Conservation (phyloP, 2,329 filamentous ascomycete species). For the Alternaria conjuncta region DNA sequence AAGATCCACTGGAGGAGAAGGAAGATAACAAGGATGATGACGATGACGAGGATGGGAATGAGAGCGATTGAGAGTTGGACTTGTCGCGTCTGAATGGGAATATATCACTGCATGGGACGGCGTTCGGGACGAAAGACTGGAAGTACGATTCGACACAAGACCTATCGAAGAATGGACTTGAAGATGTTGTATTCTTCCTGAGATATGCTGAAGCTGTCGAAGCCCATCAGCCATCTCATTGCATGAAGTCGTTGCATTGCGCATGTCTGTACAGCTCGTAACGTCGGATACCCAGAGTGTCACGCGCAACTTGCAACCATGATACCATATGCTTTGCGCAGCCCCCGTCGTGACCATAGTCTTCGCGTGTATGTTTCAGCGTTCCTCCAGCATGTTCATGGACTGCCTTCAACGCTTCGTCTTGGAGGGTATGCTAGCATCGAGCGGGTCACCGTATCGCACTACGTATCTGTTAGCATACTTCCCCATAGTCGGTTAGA, state of each 20-base stretch:
- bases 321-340: not conserved
- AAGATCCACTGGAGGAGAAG: slow-evolving; percentile 53
- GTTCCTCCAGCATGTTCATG: not conserved
- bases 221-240: not conserved
- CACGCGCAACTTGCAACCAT: not conserved
- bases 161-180: not conserved
- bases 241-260: not conserved
- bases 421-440: slow-evolving; percentile 35
- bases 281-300: not conserved
- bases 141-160: not conserved
- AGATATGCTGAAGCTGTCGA: not conserved
- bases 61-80: slow-evolving; percentile 42
- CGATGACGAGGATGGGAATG: slow-evolving; percentile 63
- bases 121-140: slow-evolving; percentile 23
- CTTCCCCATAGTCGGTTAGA: not conserved
- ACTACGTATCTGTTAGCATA: slow-evolving; percentile 28
- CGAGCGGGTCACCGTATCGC: slow-evolving; percentile 47
- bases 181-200: not conserved
- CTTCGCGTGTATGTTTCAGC: not conserved
- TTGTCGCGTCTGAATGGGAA: not conserved
- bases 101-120: slow-evolving; percentile 35
- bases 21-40: slow-evolving; percentile 53
- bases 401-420: slow-evolving; percentile 30
- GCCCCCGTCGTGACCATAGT: not conserved
- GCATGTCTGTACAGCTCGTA: not conserved